These are phyloP conservation scores for Trichoderma semiorbis DNA, from an alignment of 2,329 filamentous ascomycete species.

Conservation along the genomic window DNA sequence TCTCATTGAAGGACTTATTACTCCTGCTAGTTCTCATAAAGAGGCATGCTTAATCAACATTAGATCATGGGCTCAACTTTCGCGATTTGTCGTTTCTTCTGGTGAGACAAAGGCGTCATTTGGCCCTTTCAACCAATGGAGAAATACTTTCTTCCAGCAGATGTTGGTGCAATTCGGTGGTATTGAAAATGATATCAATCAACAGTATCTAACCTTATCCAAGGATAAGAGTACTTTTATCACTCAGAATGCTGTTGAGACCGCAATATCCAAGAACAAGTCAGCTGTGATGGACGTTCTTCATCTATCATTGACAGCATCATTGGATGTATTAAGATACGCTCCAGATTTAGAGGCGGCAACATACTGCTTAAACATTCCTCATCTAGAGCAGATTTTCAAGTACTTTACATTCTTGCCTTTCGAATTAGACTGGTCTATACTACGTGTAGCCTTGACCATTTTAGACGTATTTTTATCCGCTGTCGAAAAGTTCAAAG, in stretches of 20 bases:
- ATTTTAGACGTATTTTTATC: slow-evolving; percentile 47
- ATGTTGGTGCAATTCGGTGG: slow-evolving; percentile 56
- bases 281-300: slow-evolving; percentile 52
- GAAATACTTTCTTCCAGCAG: slow-evolving; percentile 54
- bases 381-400: slow-evolving; percentile 51
- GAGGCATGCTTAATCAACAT: slow-evolving; percentile 64
- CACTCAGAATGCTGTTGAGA: slow-evolving; percentile 43
- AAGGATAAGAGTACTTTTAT: slow-evolving; percentile 43
- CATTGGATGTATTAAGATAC: slow-evolving; percentile 49
- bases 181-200: slow-evolving; percentile 53
- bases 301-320: slow-evolving; percentile 45
- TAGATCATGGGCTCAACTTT: slow-evolving; percentile 60
- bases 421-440: slow-evolving; percentile 46
- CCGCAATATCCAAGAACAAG: slow-evolving; percentile 51
- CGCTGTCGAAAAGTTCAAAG: slow-evolving; percentile 42
- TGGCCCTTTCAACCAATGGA: slow-evolving; percentile 45
- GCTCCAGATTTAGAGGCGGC: slow-evolving; percentile 45
- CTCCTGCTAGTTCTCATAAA: slow-evolving; percentile 59
- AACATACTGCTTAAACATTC: slow-evolving; percentile 47
- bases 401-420: slow-evolving; percentile 43
- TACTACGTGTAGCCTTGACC: slow-evolving; percentile 44
- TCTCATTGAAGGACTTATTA: slow-evolving; percentile 57
- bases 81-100: slow-evolving; percentile 53
- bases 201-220: slow-evolving; percentile 50
- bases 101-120: slow-evolving; percentile 48